A percentile compares a stretch with the other conserved stretches of the same genome.
Conservation (phyloP, 2,329 filamentous ascomycete species). For the Trichoderma brevicompactum region DNA sequence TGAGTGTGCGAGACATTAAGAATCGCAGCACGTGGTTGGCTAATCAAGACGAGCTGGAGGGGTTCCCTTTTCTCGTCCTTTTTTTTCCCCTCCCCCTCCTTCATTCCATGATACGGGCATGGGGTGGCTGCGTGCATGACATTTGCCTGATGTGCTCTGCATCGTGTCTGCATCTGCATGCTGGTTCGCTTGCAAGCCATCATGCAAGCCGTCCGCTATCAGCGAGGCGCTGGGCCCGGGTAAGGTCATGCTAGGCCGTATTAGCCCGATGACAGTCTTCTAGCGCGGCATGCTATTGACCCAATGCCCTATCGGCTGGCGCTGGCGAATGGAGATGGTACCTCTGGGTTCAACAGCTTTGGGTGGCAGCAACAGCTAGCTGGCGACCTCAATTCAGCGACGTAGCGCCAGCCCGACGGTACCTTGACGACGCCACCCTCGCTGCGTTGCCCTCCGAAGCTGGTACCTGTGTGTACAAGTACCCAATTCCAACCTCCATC, state of each 20-base stretch:
- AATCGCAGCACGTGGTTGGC: constrained; percentile 10
- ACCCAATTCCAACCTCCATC: constrained; percentile 28
- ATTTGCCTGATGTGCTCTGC: constrained; percentile 26
- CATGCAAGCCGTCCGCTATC: constrained; percentile 20
- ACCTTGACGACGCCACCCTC: constrained; percentile 24
- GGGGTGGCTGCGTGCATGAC: constrained; percentile 4
- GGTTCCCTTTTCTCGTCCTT: background rate
- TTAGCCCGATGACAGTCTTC: constrained; percentile 3
- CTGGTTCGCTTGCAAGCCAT: constrained; percentile 25
- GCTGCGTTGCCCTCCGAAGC: no score
- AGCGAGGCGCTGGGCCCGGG: constrained; percentile 4
- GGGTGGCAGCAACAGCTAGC: background rate
- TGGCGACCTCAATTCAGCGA: background rate
- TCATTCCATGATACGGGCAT: background rate
- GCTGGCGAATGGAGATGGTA: no score
- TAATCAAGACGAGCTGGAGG: constrained; percentile 21
- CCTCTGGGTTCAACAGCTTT: background rate
- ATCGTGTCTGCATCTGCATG: constrained; percentile 16
- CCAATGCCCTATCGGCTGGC: no score
- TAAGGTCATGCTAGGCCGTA: constrained; percentile 20
- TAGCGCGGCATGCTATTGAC: no score
- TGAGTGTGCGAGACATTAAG: background rate
- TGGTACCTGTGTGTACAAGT: background rate
- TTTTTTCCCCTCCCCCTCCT: background rate
- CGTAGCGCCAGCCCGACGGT: constrained; percentile 15